Conservation (phyloP, 139 green algal genomes). For the Chlamydomonas asymmetrica region DNA sequence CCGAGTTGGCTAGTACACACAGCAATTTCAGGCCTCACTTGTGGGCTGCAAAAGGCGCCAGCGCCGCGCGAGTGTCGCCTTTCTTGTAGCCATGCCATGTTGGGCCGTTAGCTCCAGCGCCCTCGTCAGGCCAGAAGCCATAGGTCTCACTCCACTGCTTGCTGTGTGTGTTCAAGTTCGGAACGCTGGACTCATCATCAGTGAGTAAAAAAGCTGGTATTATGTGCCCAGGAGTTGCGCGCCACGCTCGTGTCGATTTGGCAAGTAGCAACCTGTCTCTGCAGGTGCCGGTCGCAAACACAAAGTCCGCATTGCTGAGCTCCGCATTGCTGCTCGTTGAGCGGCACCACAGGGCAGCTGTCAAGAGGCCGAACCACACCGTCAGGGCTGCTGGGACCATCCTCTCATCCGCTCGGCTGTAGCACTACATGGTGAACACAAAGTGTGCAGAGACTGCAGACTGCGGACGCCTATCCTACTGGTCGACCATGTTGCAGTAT, state of each 20-base stretch:
- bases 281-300: slow-evolving; percentile 11
- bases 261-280: slow-evolving; percentile 12
- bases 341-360: too few relatives aligned
- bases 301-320: slow-evolving; percentile 5
- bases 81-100: slow-evolving; percentile 2
- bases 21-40: too few relatives aligned
- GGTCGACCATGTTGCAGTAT: too few relatives aligned
- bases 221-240: background rate
- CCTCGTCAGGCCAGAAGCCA: slow-evolving; percentile 17
- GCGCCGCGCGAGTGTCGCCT: slow-evolving; percentile 21
- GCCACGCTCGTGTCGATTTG: slow-evolving; percentile 7
- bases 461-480: too few relatives aligned
- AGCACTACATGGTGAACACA: too few relatives aligned
- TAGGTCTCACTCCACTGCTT: background rate
- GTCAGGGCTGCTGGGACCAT: too few relatives aligned
- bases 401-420: too few relatives aligned
- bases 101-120: background rate
- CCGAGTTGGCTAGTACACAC: too few relatives aligned
- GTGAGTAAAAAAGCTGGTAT: slow-evolving; percentile 13
- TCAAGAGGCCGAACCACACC: too few relatives aligned
- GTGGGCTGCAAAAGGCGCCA: slow-evolving; percentile 19
- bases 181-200: background rate
- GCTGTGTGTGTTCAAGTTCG: slow-evolving; percentile 6
- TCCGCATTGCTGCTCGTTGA: background rate
- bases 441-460: too few relatives aligned